phyloP scores from a whole-genome alignment of 306 rosid genomes.

The Rosa rugosa region DNA sequence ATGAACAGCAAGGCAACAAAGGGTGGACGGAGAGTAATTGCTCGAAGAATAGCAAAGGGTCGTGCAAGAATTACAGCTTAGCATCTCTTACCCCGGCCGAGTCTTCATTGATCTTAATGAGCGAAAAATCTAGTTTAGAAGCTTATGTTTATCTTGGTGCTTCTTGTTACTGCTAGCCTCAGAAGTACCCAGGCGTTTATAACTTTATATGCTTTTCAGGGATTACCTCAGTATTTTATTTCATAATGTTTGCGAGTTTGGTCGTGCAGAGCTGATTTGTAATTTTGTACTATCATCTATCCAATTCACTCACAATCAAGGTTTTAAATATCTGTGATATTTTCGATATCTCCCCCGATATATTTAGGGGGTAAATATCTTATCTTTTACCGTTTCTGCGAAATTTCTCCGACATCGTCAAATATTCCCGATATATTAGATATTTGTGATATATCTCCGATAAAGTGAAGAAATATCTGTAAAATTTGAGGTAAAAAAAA shows the following conservation, averaged over 20 bases:
- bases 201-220: neutral
- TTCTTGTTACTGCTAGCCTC: neutral
- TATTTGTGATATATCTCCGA: too few relatives aligned
- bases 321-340: too few relatives aligned
- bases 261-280: too few relatives aligned
- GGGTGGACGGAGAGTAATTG: constrained; percentile 87
- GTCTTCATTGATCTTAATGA: neutral
- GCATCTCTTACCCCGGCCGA: constrained; percentile 24
- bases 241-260: neutral
- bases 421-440: too few relatives aligned
- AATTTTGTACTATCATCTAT: too few relatives aligned
- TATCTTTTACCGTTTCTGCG: too few relatives aligned
- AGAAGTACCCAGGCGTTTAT: neutral
- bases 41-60: constrained; percentile 88
- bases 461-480: too few relatives aligned
- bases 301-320: too few relatives aligned
- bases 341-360: too few relatives aligned
- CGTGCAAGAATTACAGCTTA: constrained; percentile 85
- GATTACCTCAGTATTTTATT: neutral
- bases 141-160: constrained; percentile 3
- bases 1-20: constrained; percentile 88
- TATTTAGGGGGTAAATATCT: too few relatives aligned
- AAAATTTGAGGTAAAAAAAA: too few relatives aligned
- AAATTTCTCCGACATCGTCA: too few relatives aligned
- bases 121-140: constrained; percentile 21